These are phyloP conservation scores for Paraphaeosphaeria minitans DNA, from an alignment of 2,329 filamentous ascomycete species.

Conservation along the genomic window DNA sequence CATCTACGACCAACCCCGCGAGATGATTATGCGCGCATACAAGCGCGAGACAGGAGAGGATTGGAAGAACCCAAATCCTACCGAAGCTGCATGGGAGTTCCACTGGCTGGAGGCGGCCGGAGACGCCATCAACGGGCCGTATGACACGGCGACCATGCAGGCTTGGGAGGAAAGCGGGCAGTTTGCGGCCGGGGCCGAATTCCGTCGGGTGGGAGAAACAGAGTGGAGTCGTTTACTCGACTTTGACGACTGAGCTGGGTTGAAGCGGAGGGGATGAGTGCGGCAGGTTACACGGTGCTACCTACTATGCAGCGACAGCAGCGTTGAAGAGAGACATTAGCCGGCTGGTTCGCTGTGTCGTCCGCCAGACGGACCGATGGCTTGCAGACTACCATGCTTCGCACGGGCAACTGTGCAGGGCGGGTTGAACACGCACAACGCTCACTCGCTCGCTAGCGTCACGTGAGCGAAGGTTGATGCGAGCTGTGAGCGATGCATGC, in stretches of 20 bases:
- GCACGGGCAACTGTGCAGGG: conserved; percentile 8
- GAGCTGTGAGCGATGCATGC: conserved; percentile 27
- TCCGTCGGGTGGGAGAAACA: conserved; percentile 48
- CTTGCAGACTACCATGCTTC: background rate
- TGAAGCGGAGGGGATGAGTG: background rate
- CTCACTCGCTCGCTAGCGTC: conserved; percentile 21
- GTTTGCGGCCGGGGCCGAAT: conserved; percentile 83
- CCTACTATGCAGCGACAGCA: background rate
- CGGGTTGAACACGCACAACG: conserved; percentile 12
- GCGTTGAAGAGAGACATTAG: background rate
- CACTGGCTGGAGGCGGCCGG: conserved; percentile 90
- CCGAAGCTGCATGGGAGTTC: conserved; percentile 76
- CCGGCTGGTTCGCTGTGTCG: background rate
- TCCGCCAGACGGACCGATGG: background rate
- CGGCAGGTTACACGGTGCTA: conserved; percentile 5
- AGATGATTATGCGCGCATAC: conserved; percentile 82
- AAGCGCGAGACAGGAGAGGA: conserved; percentile 83
- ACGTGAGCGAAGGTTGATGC: conserved; percentile 40
- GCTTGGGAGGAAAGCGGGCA: conserved; percentile 92
- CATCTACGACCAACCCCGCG: conserved; percentile 89
- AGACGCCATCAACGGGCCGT: conserved; percentile 81
- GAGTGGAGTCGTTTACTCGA: conserved; percentile 53
- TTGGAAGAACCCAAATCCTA: conserved; percentile 67
- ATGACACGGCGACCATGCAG: conserved; percentile 82
- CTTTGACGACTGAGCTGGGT: conserved; percentile 31